phyloP scores from a whole-genome alignment of 768 basidiomycete genomes.

The Boletales sp. region DNA sequence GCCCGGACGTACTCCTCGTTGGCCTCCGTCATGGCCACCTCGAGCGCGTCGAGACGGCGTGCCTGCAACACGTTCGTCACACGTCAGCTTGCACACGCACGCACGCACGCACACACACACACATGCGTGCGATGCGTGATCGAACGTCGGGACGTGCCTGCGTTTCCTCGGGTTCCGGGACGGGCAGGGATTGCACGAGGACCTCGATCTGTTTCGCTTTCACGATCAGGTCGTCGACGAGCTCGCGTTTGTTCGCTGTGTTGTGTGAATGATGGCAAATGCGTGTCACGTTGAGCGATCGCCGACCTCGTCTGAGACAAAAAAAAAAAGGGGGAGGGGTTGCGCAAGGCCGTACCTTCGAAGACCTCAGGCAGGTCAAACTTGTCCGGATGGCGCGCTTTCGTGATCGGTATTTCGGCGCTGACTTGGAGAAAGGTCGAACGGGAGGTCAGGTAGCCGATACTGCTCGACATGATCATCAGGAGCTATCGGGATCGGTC shows the following conservation, averaged over 20 bases:
- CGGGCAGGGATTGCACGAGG: slow-evolving; percentile 75
- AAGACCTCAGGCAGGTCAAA: slow-evolving; percentile 71
- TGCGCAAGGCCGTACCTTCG: slow-evolving; percentile 45
- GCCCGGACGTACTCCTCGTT: slow-evolving; percentile 76
- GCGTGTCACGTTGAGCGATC: no score
- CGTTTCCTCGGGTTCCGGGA: slow-evolving; percentile 71
- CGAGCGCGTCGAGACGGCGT: slow-evolving; percentile 59
- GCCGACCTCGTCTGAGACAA: no score
- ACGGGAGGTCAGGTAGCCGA: slow-evolving; percentile 74
- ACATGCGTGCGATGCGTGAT: no score
- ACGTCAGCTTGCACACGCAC: no score
- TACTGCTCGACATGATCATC: slow-evolving; percentile 80
- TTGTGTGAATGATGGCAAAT: no score
- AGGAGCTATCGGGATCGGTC: slow-evolving; percentile 52
- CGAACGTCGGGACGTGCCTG: slow-evolving; percentile 41
- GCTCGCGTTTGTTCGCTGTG: slow-evolving; percentile 78
- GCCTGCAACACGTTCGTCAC: slow-evolving; percentile 40
- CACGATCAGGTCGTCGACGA: slow-evolving; percentile 75
- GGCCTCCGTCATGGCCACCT: slow-evolving; percentile 65
- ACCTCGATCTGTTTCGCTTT: slow-evolving; percentile 90
- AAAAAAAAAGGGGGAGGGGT: no score
- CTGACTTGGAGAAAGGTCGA: slow-evolving; percentile 78
- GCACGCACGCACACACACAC: no score
- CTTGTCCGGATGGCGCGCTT: slow-evolving; percentile 68
- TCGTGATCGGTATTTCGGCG: slow-evolving; percentile 79